phyloP scores from a whole-genome alignment of 1,139 yeast species.

The Pneumocystis wakefieldiae region DNA sequence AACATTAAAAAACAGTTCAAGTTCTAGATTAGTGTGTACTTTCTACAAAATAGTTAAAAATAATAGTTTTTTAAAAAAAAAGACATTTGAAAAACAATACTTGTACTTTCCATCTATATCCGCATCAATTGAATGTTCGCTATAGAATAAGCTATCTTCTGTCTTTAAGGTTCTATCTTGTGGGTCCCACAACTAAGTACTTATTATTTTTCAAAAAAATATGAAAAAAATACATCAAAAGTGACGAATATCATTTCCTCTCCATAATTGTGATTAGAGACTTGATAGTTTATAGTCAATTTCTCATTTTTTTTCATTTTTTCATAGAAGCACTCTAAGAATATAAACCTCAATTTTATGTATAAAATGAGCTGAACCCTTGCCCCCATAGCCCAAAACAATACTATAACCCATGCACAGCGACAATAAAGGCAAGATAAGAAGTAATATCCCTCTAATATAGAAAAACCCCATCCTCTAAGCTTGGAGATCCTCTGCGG shows the following conservation, averaged over 20 bases:
- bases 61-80: conserved; percentile 23
- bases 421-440: neutral
- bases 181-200: conserved; percentile 38
- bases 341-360: conserved; percentile 17
- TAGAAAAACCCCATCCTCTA: neutral
- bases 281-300: conserved; percentile 80
- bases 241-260: conserved; percentile 42
- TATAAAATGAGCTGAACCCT: neutral
- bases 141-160: conserved; percentile 52
- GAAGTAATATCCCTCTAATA: neutral
- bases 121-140: conserved; percentile 60
- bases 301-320: conserved; percentile 69
- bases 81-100: conserved; percentile 87
- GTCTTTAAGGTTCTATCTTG: conserved; percentile 35
- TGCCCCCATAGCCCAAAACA: neutral
- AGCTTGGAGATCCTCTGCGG: too few species aligned
- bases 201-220: neutral
- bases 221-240: neutral
- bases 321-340: conserved; percentile 57
- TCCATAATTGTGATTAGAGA: conserved; percentile 60
- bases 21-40: conserved; percentile 41
- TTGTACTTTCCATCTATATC: conserved; percentile 56
- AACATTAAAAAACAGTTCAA: conserved; percentile 89
- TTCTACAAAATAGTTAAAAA: conserved; percentile 2
- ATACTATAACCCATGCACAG: neutral